Base-by-base conservation (phyloP, 2,329 filamentous ascomycete species). In the Teratosphaeria viscida region DNA sequence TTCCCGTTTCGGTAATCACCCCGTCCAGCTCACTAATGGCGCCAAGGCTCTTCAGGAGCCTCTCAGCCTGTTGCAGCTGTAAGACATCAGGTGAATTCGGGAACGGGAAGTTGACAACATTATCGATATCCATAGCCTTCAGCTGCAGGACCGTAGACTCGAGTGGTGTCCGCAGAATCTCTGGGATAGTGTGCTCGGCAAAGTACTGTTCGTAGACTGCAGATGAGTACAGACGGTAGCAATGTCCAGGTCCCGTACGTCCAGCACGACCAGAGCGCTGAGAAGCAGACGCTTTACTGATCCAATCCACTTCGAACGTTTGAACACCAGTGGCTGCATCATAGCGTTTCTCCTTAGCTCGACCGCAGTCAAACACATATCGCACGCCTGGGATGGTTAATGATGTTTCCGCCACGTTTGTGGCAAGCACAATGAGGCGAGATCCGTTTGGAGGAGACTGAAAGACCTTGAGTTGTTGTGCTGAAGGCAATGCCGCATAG, bases 401-500 rank as follows among this genome's bases (percentile, higher is more conserved):
- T 82, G 89, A 95, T 0, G 94, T 99, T 74, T 99, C 94, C 0
- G 94, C 94, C 53, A 99, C 90, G 73, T 99, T 99, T 52, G 94
- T 99, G 0, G 94, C 91, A 49, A 99, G 77, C 3, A 99, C 88
- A 57, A 99, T 89, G 27, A 94, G 82, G 8, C 94, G 85, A 8
- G 88, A 88, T 16, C 88, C 89, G 59, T 92, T 88, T 0, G 92
- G 92, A 0, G 89, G 84, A 0, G 87, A 81, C 63, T 96, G 87
- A 67, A 99, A 99, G 10, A 99, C 90, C 61, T 85, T 85, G 71
- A 96, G 82, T 74, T 99, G 94, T 68, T 97, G 91, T 65, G 86
- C 87, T 2, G 92, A 95, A 0, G 92, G 90, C 0, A 99, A 79
- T 57, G 96, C 83, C 2, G 94, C 97, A 75, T 96, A 99, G 0